A percentile compares a stretch with the other conserved stretches of the same genome.
Evolutionary conservation across 306 rosid genomes (phyloP).

Genomic region (Nissolia schottii): DNA sequence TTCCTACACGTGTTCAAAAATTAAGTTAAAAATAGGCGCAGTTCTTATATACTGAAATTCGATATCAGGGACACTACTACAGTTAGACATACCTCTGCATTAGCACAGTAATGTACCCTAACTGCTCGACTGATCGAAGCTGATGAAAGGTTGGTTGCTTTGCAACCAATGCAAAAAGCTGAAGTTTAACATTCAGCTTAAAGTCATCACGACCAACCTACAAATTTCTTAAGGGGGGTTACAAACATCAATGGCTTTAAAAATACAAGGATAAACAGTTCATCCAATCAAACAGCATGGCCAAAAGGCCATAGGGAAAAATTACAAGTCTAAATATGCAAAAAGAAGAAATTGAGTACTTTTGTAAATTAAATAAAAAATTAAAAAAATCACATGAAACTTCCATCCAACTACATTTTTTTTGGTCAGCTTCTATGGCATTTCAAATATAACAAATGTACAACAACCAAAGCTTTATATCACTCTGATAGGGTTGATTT

Average conservation of each 20-base stretch:
- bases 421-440: background rate
- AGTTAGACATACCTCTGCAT: constrained; percentile 56
- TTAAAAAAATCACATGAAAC: background rate
- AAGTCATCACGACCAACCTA: constrained; percentile 88
- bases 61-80: background rate
- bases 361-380: background rate
- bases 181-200: constrained; percentile 83
- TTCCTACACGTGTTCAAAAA: constrained; percentile 49
- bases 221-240: constrained; percentile 23
- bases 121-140: constrained; percentile 95
- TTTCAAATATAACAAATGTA: background rate
- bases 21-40: background rate
- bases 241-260: background rate
- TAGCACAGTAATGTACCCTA: constrained; percentile 79
- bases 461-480: background rate
- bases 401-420: background rate
- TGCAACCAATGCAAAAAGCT: constrained; percentile 79
- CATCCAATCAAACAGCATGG: constrained; percentile 1
- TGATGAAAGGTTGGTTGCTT: constrained; percentile 94
- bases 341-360: background rate
- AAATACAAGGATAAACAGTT: background rate
- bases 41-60: background rate
- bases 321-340: background rate
- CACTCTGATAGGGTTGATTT: background rate
- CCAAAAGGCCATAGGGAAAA: background rate